Evolutionary conservation across 495 filamentous ascomycete genomes (phyloP).

Genomic region (Hapsidospora chrysogenum): DNA sequence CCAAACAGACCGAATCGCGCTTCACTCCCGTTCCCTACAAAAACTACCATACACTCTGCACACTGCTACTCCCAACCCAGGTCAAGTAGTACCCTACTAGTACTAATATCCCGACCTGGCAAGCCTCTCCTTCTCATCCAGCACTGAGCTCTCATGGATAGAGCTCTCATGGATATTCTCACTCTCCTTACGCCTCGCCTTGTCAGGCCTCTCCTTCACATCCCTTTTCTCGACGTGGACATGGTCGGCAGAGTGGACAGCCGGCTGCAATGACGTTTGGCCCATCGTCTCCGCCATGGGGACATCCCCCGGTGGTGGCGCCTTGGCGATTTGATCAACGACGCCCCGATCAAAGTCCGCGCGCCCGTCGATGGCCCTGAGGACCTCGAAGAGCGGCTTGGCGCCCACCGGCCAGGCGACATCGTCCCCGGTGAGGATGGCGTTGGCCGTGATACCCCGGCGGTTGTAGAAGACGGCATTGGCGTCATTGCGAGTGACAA

Average conservation of each 20-base stretch:
- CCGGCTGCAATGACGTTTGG: too few relatives aligned
- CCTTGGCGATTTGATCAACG: slow-evolving; percentile 26
- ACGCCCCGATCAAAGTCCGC: slow-evolving; percentile 45
- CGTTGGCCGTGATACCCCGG: slow-evolving; percentile 38
- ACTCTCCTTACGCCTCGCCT: neutral
- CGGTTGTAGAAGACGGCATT: slow-evolving; percentile 59
- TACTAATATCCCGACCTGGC: neutral
- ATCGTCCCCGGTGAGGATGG: slow-evolving; percentile 55
- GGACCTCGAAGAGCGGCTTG: neutral
- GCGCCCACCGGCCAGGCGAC: slow-evolving; percentile 1
- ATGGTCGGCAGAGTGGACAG: neutral
- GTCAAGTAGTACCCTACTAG: too few relatives aligned
- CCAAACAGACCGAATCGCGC: too few relatives aligned
- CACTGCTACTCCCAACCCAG: too few relatives aligned
- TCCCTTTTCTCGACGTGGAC: neutral
- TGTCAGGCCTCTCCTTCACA: neutral
- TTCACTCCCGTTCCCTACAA: too few relatives aligned
- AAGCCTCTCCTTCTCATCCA: neutral
- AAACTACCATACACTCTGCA: too few relatives aligned
- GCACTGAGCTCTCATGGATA: slow-evolving; percentile 5
- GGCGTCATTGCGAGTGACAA: slow-evolving; percentile 65
- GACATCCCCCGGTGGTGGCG: slow-evolving; percentile 60
- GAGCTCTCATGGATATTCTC: neutral
- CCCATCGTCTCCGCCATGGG: slow-evolving; percentile 38
- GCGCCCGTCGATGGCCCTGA: slow-evolving; percentile 37